These are phyloP conservation scores for Peronospora belbahrii DNA, from an alignment of 352 stramenopile species.

Conservation along the genomic window DNA sequence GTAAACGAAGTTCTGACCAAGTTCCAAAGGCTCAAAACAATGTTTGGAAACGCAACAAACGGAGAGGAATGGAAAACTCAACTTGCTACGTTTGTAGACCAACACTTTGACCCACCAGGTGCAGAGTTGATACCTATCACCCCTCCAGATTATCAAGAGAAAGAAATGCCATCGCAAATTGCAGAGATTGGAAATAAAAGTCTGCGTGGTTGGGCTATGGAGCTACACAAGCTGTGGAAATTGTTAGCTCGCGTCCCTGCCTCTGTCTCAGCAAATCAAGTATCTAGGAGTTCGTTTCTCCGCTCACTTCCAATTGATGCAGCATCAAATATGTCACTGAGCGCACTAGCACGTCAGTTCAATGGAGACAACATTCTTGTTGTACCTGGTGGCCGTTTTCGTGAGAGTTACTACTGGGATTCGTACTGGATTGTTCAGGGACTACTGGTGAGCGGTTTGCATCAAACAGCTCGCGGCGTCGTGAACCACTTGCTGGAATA, in stretches of 20 bases:
- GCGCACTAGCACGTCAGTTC: constrained; percentile 10
- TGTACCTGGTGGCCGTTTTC: constrained; percentile 84
- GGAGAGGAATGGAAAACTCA: constrained; percentile 16
- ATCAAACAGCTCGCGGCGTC: constrained; percentile 58
- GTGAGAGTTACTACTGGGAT: constrained; percentile 92
- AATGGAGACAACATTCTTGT: constrained; percentile 53
- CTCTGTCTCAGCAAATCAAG: constrained; percentile 2
- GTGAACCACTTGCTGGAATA: constrained; percentile 86
- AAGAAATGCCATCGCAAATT: constrained; percentile 34
- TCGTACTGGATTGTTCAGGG: constrained; percentile 89
- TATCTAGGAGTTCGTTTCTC: constrained; percentile 17
- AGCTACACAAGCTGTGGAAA: constrained; percentile 72
- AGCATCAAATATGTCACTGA: constrained; percentile 3
- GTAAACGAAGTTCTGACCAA: constrained; percentile 33
- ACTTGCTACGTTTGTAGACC: constrained; percentile 45
- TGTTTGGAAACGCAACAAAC: not conserved
- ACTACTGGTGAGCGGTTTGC: constrained; percentile 71
- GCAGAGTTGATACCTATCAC: constrained; percentile 34
- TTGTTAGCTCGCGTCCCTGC: constrained; percentile 40
- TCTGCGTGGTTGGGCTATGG: constrained; percentile 51
- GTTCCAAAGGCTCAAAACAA: constrained; percentile 15
- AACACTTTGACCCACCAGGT: constrained; percentile 56
- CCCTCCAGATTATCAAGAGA: constrained; percentile 37
- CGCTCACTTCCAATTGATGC: constrained; percentile 28
- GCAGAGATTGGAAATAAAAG: constrained; percentile 31